Base-by-base conservation (phyloP, 1,284 basidiomycete species). In the Mycena sp. region DNA sequence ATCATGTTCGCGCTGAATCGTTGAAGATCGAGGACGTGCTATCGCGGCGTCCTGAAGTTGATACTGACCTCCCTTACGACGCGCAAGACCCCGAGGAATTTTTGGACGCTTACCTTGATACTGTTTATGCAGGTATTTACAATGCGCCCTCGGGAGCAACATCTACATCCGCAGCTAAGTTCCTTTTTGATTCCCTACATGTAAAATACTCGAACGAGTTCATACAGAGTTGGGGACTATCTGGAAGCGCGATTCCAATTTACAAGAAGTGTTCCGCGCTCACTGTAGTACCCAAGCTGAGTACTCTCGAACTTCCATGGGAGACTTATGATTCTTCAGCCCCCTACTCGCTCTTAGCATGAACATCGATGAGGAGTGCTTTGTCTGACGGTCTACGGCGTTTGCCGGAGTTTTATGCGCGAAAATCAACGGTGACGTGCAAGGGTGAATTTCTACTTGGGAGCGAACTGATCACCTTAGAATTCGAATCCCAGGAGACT, bases 1-100 rank as follows among this genome's bases (percentile, higher is more conserved):
- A n/a, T n/a, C n/a, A n/a, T n/a, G n/a, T n/a, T n/a, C n/a, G 72
- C 1, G 76, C 72, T 1, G 56, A 61, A 7, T 37, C 61, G 9
- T 71, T 74, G 40, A 52, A 62, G 14, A 74, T 62, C 0, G 67
- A 71, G 26, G 78, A 80, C 52, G 77, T 71, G 0, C 66, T 80
- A 0, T 80, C 70, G 11, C 19, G 72, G 25, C 25, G 66, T 10
- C 58, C 48, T 17, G 26, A 2, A 1, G 30, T 69, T 19, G 69
- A 71, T 19, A 41, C 57, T 0, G 63, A 68, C 25, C 64, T 65
- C 5, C 43, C 68, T 16, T 52, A 57, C 7, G 65, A 66, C 23
- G 65, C 67, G 2, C 38, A 66, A 21, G 68, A 69, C 4, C 32
- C 50, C 9, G 66, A 71, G n/a, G 55, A 54, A 4, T 69, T 65